Evolutionary conservation across 345 rosid genomes (phyloP).

Genomic region (Gynandropsis gynandra): DNA sequence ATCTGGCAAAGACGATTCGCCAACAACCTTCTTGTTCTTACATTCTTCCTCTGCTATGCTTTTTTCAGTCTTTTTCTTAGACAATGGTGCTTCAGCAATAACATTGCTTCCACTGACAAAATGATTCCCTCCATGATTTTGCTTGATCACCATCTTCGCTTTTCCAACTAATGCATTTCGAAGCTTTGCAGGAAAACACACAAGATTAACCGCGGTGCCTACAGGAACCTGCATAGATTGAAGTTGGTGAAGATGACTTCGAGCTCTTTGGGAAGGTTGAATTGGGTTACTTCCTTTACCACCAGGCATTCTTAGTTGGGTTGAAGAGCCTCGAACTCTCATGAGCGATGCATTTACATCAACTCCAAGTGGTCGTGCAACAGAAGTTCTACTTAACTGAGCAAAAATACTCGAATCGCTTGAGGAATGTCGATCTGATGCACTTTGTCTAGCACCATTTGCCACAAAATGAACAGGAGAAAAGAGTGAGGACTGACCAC

Average conservation of each 20-base stretch:
- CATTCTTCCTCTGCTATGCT: constrained; percentile 19
- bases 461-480: too few relatives aligned
- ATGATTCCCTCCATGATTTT: constrained; percentile 43
- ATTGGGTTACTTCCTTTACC: constrained; percentile 26
- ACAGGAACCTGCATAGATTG: too few relatives aligned
- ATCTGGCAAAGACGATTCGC: constrained; percentile 13
- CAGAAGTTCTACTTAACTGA: too few relatives aligned
- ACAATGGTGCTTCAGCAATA: constrained; percentile 8
- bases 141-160: constrained; percentile 47
- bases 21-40: constrained; percentile 8
- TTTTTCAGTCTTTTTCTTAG: constrained; percentile 20
- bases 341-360: constrained; percentile 25
- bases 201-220: too few relatives aligned
- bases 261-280: constrained; percentile 31
- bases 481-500: neutral
- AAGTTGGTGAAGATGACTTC: constrained; percentile 35
- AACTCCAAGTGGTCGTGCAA: constrained; percentile 26
- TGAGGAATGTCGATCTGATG: constrained; percentile 49
- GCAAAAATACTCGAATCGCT: constrained; percentile 13
- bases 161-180: constrained; percentile 55
- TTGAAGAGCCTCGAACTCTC: too few relatives aligned
- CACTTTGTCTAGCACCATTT: constrained; percentile 19
- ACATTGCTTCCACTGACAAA: too few relatives aligned
- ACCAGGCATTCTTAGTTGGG: too few relatives aligned
- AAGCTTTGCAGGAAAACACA: constrained; percentile 22